phyloP scores from a whole-genome alignment of 2,329 filamentous ascomycete species.

The Phialophora tarda region DNA sequence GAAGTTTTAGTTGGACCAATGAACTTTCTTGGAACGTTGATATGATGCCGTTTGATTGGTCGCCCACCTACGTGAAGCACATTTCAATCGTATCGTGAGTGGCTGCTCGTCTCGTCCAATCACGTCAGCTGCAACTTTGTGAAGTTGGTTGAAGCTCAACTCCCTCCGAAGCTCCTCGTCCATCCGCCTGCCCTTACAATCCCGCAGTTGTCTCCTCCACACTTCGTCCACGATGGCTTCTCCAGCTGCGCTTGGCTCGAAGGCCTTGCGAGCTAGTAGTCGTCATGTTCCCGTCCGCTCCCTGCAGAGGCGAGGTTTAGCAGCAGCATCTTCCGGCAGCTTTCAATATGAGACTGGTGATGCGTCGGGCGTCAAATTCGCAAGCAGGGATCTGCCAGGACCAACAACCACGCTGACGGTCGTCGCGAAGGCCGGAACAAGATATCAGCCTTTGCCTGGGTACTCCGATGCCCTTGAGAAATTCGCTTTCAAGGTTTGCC shows the following conservation, averaged over 20 bases:
- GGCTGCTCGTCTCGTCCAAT: slow-evolving; percentile 20
- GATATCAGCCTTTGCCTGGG: slow-evolving; percentile 88
- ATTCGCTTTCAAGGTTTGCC: slow-evolving; percentile 92
- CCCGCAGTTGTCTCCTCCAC: slow-evolving; percentile 38
- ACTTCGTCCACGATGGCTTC: slow-evolving; percentile 65
- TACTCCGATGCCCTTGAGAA: slow-evolving; percentile 88
- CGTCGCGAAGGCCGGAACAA: slow-evolving; percentile 90
- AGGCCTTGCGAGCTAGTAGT: slow-evolving; percentile 67
- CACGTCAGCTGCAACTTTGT: slow-evolving; percentile 8
- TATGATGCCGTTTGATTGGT: no score
- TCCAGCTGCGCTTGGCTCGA: slow-evolving; percentile 68
- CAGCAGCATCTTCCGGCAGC: slow-evolving; percentile 71
- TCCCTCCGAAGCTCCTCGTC: slow-evolving; percentile 26
- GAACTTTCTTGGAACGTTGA: no score
- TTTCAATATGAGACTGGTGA: slow-evolving; percentile 89
- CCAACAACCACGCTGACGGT: slow-evolving; percentile 90
- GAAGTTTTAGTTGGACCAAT: no score
- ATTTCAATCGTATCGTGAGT: not conserved
- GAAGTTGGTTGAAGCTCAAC: slow-evolving; percentile 18
- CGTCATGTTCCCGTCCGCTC: slow-evolving; percentile 63
- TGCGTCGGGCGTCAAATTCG: slow-evolving; percentile 86
- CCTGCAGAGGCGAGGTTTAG: slow-evolving; percentile 65
- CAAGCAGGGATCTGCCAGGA: slow-evolving; percentile 84
- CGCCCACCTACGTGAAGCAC: no score
- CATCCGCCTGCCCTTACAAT: slow-evolving; percentile 3